Conservation (phyloP, 2,329 filamentous ascomycete species). For the Aspergillus melleus region DNA sequence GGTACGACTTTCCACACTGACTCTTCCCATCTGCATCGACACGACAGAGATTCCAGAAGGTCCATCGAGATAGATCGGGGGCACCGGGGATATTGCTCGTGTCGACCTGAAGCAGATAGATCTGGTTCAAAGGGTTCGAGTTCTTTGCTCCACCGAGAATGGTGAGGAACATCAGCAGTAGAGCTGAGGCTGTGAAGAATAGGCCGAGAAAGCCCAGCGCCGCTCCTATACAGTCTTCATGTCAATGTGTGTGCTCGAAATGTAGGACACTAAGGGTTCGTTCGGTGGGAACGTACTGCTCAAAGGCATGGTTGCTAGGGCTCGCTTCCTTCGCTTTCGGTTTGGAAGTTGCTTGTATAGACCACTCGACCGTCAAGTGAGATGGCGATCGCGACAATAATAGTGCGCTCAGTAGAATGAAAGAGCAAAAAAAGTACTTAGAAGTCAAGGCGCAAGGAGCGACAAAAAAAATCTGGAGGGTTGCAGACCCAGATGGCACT, state of each 20-base stretch:
- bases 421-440: not conserved
- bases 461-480: not conserved
- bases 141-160: slow-evolving; percentile 62
- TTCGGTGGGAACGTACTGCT: slow-evolving; percentile 31
- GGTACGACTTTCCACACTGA: slow-evolving; percentile 65
- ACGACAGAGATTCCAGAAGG: slow-evolving; percentile 82
- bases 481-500: slow-evolving; percentile 1
- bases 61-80: slow-evolving; percentile 74
- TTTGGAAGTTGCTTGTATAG: not conserved
- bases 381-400: not conserved
- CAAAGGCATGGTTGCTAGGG: slow-evolving; percentile 6
- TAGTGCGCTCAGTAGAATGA: not conserved
- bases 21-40: slow-evolving; percentile 54
- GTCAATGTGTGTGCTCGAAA: slow-evolving; percentile 9
- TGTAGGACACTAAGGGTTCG: not conserved
- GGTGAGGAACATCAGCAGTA: slow-evolving; percentile 66
- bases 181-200: slow-evolving; percentile 61
- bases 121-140: slow-evolving; percentile 63
- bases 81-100: slow-evolving; percentile 72
- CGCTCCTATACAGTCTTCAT: slow-evolving; percentile 46
- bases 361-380: not conserved
- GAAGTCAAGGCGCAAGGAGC: not conserved
- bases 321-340: not conserved
- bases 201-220: slow-evolving; percentile 58
- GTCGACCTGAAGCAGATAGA: slow-evolving; percentile 82